Conservation (phyloP, 1,284 basidiomycete genomes). For the Tylopilus orsonianus region DNA sequence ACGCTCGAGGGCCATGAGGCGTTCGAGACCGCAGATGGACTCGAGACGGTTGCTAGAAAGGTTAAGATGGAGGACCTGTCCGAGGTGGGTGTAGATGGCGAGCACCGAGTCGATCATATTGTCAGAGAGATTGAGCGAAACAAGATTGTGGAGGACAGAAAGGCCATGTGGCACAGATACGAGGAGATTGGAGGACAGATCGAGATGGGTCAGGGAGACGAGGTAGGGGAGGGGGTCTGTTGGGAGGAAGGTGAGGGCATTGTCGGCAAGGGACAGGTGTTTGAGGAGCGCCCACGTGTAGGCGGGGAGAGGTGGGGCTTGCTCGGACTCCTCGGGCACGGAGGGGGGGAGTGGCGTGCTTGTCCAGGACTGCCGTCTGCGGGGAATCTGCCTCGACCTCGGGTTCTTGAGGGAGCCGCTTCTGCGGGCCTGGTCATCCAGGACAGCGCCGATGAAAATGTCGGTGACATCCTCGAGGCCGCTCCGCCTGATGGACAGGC, state of each 20-base stretch:
- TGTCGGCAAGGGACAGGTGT: conserved; percentile 79
- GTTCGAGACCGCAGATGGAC: conserved; percentile 90
- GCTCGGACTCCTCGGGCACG: conserved; percentile 60
- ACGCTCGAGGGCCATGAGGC: conserved; percentile 78
- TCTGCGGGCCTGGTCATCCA: conserved; percentile 69
- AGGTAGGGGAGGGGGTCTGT: conserved; percentile 70
- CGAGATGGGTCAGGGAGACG: conserved; percentile 80
- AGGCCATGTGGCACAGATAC: conserved; percentile 82
- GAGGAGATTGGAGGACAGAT: conserved; percentile 88
- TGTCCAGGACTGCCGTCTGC: conserved; percentile 50
- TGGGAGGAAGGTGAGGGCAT: conserved; percentile 82
- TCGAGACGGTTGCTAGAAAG: conserved; percentile 87
- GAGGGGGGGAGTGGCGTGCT: conserved; percentile 54
- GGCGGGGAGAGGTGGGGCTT: conserved; percentile 50
- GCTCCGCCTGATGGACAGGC: conserved; percentile 74
- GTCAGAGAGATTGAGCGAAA: conserved; percentile 86
- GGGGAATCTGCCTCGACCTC: conserved; percentile 45
- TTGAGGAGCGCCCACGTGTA: conserved; percentile 79
- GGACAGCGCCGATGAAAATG: conserved; percentile 73
- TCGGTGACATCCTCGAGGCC: conserved; percentile 84
- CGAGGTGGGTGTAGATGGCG: conserved; percentile 82
- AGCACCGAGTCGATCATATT: conserved; percentile 97
- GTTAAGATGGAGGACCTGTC: conserved; percentile 75
- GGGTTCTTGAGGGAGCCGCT: conserved; percentile 51
- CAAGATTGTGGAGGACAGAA: conserved; percentile 71